Evolutionary conservation across 1,284 basidiomycete genomes (phyloP).

Genomic region (Heterobasidion parviporum): DNA sequence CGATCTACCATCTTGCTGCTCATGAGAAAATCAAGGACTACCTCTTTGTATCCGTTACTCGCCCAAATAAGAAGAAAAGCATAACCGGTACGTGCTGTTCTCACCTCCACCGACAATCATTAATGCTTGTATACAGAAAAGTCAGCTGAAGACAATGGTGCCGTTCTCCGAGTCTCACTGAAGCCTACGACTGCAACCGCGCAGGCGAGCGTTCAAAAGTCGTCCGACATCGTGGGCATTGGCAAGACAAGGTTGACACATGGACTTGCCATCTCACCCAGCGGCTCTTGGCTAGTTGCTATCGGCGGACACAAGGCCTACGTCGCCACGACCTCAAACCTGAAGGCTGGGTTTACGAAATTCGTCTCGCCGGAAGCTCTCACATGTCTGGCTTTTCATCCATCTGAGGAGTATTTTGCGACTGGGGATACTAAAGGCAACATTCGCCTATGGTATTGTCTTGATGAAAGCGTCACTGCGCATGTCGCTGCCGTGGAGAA

Average conservation of each 20-base stretch:
- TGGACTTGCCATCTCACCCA: constrained; percentile 66
- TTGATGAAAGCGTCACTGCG: constrained; percentile 49
- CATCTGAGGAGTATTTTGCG: constrained; percentile 87
- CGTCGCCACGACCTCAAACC: constrained; percentile 51
- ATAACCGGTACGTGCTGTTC: constrained; percentile 31
- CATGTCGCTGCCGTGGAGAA: constrained; percentile 56
- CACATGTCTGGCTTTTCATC: constrained; percentile 86
- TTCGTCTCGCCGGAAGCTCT: constrained; percentile 77
- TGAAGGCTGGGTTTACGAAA: constrained; percentile 72
- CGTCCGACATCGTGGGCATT: constrained; percentile 46
- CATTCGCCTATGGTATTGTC: constrained; percentile 90
- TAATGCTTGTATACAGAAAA: constrained; percentile 8
- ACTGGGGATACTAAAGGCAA: constrained; percentile 86
- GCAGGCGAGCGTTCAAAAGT: constrained; percentile 32
- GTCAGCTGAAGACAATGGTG: constrained; percentile 35
- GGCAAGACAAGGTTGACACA: constrained; percentile 64
- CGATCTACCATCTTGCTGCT: constrained; percentile 67
- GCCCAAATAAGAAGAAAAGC: constrained; percentile 38
- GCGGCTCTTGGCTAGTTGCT: constrained; percentile 78
- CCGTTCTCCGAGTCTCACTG: constrained; percentile 54
- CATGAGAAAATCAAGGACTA: constrained; percentile 60
- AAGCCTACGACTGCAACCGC: constrained; percentile 37
- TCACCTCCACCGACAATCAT: background rate
- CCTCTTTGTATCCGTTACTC: constrained; percentile 62
- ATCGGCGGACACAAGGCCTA: constrained; percentile 79